A percentile compares a stretch with the other conserved stretches of the same genome.
These are phyloP conservation scores for Acanthochlamys bracteata DNA, from an alignment of 106 monocot genomes.

Conservation along the genomic window DNA sequence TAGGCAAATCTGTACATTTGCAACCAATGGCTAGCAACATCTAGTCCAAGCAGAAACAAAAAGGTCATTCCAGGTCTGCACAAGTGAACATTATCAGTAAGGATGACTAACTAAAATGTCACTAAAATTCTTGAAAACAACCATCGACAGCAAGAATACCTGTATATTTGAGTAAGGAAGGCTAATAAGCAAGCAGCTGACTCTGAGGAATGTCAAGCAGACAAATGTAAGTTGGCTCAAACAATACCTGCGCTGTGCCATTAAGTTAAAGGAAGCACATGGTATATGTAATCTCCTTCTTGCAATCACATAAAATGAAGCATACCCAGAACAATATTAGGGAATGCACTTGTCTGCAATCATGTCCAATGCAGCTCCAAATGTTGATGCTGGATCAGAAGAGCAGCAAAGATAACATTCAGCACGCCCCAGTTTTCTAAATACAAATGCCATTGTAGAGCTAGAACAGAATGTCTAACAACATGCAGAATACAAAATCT, in stretches of 20 bases:
- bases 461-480: background rate
- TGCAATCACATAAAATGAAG: background rate
- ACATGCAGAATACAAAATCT: background rate
- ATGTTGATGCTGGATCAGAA: constrained; percentile 64
- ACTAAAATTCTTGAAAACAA: background rate
- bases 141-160: constrained; percentile 26
- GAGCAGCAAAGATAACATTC: background rate
- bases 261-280: background rate
- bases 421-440: background rate
- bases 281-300: background rate
- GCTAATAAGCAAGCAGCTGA: constrained; percentile 87
- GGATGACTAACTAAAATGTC: background rate
- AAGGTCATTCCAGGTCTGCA: constrained; percentile 84
- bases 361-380: constrained; percentile 97
- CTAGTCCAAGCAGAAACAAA: constrained; percentile 74
- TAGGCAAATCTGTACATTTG: constrained; percentile 91
- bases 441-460: background rate
- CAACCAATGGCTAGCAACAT: constrained; percentile 95
- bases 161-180: constrained; percentile 81
- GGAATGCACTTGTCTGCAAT: constrained; percentile 78
- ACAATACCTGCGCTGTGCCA: background rate
- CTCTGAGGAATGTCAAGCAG: constrained; percentile 34
- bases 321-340: constrained; percentile 4
- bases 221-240: background rate
- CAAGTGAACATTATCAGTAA: constrained; percentile 1